These are phyloP conservation scores for Podila epicladia DNA, from an alignment of 192 early-diverging fungal genomes.

Conservation along the genomic window DNA sequence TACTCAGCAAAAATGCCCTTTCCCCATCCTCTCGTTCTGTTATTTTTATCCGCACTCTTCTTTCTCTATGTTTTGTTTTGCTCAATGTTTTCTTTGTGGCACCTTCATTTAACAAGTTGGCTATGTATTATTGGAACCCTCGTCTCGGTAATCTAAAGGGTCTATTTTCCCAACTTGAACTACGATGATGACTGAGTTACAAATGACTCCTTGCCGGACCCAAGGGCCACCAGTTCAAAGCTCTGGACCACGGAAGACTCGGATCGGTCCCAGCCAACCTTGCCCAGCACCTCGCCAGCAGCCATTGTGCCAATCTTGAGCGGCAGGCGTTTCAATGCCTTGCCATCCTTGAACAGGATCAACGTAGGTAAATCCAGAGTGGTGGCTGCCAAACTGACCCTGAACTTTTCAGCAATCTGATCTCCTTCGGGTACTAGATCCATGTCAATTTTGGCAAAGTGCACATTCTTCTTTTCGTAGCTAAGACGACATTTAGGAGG, in stretches of 20 bases:
- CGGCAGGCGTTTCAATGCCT: conserved; percentile 55
- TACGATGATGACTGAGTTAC: background rate
- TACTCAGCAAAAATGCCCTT: too few species aligned
- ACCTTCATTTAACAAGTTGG: background rate
- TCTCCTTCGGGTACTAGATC: conserved; percentile 53
- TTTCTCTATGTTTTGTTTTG: too few species aligned
- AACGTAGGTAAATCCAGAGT: conserved; percentile 64
- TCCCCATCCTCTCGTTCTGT: too few species aligned
- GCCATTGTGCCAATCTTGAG: conserved; percentile 46
- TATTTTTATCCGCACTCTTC: too few species aligned
- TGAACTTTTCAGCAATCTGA: conserved; percentile 54
- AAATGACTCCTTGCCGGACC: conserved; percentile 50
- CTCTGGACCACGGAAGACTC: conserved; percentile 24
- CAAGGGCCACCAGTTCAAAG: conserved; percentile 45
- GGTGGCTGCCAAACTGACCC: conserved; percentile 57
- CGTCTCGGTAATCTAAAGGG: too few species aligned
- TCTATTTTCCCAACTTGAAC: background rate
- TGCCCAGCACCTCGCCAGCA: conserved; percentile 38
- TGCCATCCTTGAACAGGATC: conserved; percentile 61
- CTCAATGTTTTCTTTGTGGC: conserved; percentile 1
- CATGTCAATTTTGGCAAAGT: conserved; percentile 63
- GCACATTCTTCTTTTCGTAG: conserved; percentile 35
- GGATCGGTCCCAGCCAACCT: conserved; percentile 51
- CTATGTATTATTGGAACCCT: too few species aligned
- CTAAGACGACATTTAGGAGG: conserved; percentile 2